Percentiles rank a stretch among this genome's conserved stretches.
Evolutionary conservation across 177 flowering plant species (phyloP).

Genomic region (Vitis hybrid): DNA sequence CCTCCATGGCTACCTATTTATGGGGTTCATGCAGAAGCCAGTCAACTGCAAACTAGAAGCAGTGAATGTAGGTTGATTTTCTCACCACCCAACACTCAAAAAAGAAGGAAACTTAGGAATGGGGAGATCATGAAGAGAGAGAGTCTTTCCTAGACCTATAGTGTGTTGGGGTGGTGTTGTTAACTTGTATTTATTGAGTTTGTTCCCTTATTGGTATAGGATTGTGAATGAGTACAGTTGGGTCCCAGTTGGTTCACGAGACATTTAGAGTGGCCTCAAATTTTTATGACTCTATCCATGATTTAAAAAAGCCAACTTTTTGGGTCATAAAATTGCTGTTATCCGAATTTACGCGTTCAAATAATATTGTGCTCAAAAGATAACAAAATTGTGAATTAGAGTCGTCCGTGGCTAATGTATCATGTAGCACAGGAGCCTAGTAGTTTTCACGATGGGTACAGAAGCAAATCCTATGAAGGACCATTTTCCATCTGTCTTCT

Average conservation of each 20-base stretch:
- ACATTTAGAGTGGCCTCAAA: conserved; percentile 26
- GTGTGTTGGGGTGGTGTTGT: not conserved
- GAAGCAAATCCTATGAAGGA: too few relatives aligned
- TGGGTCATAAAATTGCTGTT: too few relatives aligned
- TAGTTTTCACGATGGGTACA: too few relatives aligned
- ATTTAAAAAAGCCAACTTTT: too few relatives aligned
- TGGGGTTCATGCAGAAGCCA: conserved; percentile 49
- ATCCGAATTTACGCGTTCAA: too few relatives aligned
- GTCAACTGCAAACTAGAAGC: conserved; percentile 50
- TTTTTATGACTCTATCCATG: not conserved
- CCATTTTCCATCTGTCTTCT: too few relatives aligned
- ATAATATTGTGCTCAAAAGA: too few relatives aligned
- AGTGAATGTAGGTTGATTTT: conserved; percentile 25
- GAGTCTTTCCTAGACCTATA: not conserved
- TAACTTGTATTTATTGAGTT: conserved; percentile 1
- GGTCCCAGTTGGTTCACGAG: conserved; percentile 54
- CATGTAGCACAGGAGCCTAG: too few relatives aligned
- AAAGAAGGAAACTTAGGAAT: conserved; percentile 1
- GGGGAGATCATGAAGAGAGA: not conserved
- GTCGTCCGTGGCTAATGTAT: too few relatives aligned
- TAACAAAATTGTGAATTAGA: too few relatives aligned
- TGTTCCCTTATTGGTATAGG: conserved; percentile 15
- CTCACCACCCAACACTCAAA: conserved; percentile 14
- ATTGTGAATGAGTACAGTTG: not conserved
- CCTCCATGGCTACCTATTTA: conserved; percentile 28